A percentile compares a stretch with the other conserved stretches of the same genome.
Conservation (phyloP, 345 rosid species). For the Corchorus olitorius region DNA sequence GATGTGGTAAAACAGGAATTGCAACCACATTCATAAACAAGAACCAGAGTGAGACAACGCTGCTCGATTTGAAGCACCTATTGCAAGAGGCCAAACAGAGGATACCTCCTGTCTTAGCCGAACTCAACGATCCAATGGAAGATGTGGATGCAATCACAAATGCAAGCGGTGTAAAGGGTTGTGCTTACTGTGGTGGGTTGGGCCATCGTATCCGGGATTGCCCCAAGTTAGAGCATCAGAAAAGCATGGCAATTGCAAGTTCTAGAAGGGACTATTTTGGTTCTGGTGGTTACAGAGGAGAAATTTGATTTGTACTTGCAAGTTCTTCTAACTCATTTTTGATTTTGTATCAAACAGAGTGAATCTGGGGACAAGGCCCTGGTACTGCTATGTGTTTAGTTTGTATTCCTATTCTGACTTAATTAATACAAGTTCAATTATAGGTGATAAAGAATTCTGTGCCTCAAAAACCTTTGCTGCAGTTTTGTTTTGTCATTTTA, state of each 20-base stretch:
- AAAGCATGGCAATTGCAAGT: slow-evolving; percentile 76
- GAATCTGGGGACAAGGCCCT: not conserved
- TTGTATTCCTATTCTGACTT: not conserved
- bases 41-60: slow-evolving; percentile 88
- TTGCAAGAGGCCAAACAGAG: slow-evolving; percentile 90
- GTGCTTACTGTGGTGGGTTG: slow-evolving; percentile 94
- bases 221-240: slow-evolving; percentile 88
- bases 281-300: slow-evolving; percentile 91
- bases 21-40: slow-evolving; percentile 94
- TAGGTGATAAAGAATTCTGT: not conserved
- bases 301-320: slow-evolving; percentile 41
- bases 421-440: not conserved
- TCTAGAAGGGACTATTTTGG: slow-evolving; percentile 88
- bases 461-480: not conserved
- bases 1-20: slow-evolving; percentile 94
- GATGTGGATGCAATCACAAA: slow-evolving; percentile 66
- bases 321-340: not conserved
- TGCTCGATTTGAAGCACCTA: slow-evolving; percentile 87
- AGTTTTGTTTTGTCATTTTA: not conserved
- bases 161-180: slow-evolving; percentile 89
- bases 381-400: not conserved
- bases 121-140: slow-evolving; percentile 86
- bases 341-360: not conserved
- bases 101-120: slow-evolving; percentile 91
- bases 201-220: slow-evolving; percentile 90